Evolutionary conservation across 192 early-diverging fungal species (phyloP).

Genomic region (Glomus cerebriforme): DNA sequence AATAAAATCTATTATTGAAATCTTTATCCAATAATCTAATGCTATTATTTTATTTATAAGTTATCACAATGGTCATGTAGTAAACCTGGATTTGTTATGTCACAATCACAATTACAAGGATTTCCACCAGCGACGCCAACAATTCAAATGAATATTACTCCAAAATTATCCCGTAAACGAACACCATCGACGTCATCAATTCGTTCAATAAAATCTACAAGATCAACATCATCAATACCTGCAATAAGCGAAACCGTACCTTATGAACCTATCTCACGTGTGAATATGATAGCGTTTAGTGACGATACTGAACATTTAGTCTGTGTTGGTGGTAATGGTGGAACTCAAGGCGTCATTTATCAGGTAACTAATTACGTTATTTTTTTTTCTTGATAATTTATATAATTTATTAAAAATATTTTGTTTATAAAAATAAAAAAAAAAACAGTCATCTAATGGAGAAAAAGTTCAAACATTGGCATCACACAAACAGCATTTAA

Average conservation of each 20-base stretch:
- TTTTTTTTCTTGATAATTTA: not conserved
- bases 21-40: not conserved
- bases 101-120: constrained; percentile 41
- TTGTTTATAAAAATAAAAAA: not conserved
- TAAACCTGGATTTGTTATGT: constrained; percentile 49
- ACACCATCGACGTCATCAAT: constrained; percentile 25
- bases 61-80: constrained; percentile 57
- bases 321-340: constrained; percentile 44
- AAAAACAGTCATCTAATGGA: constrained; percentile 41
- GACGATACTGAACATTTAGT: constrained; percentile 57
- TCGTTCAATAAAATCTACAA: constrained; percentile 11
- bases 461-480: constrained; percentile 47
- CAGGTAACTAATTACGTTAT: constrained; percentile 33
- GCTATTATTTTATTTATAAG: constrained; percentile 20
- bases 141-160: not conserved
- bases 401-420: not conserved
- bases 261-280: constrained; percentile 33
- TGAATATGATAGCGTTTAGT: constrained; percentile 55
- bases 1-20: not conserved
- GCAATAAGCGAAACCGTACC: not conserved
- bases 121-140: constrained; percentile 46
- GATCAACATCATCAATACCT: constrained; percentile 5
- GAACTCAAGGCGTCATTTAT: constrained; percentile 47
- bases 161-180: constrained; percentile 33
- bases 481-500: constrained; percentile 44